Evolutionary conservation across 495 filamentous ascomycete genomes (phyloP).

Genomic region (Aeminium ludgeri): DNA sequence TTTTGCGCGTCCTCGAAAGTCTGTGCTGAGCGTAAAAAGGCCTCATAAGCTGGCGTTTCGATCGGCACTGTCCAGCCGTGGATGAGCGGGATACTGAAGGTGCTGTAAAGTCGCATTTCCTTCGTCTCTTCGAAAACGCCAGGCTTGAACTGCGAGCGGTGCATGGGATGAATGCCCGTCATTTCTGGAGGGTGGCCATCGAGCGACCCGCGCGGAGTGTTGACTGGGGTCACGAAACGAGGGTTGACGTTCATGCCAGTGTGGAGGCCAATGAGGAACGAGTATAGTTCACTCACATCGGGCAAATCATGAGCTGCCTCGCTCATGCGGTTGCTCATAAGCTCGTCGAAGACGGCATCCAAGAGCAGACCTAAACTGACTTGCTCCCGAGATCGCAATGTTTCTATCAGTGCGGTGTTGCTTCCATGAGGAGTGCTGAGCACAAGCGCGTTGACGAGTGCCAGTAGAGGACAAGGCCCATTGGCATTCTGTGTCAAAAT

Average conservation of each 20-base stretch:
- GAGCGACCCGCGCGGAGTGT: slow-evolving; percentile 7
- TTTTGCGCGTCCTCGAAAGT: slow-evolving; percentile 86
- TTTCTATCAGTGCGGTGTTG: slow-evolving; percentile 57
- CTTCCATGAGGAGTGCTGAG: slow-evolving; percentile 50
- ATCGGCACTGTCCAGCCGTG: slow-evolving; percentile 76
- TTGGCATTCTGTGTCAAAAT: slow-evolving; percentile 85
- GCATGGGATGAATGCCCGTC: slow-evolving; percentile 8
- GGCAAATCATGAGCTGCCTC: slow-evolving; percentile 43
- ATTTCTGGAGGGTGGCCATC: slow-evolving; percentile 21
- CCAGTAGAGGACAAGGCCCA: slow-evolving; percentile 83
- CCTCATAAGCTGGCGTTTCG: slow-evolving; percentile 42
- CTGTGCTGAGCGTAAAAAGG: slow-evolving; percentile 53
- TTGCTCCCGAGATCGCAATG: slow-evolving; percentile 63
- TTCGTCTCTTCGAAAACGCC: slow-evolving; percentile 68
- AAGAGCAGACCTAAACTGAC: slow-evolving; percentile 71
- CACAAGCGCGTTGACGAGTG: slow-evolving; percentile 80
- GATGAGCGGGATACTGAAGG: slow-evolving; percentile 74
- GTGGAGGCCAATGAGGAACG: slow-evolving; percentile 74
- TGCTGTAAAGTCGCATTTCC: slow-evolving; percentile 74
- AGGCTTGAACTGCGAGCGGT: slow-evolving; percentile 24
- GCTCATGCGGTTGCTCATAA: slow-evolving; percentile 50
- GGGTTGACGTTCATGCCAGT: slow-evolving; percentile 99
- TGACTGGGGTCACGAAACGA: slow-evolving; percentile 44
- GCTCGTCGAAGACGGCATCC: slow-evolving; percentile 77
- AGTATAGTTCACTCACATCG: slow-evolving; percentile 72